Conservation (phyloP, 108 stramenopile species). For the Nitzschia sp. region DNA sequence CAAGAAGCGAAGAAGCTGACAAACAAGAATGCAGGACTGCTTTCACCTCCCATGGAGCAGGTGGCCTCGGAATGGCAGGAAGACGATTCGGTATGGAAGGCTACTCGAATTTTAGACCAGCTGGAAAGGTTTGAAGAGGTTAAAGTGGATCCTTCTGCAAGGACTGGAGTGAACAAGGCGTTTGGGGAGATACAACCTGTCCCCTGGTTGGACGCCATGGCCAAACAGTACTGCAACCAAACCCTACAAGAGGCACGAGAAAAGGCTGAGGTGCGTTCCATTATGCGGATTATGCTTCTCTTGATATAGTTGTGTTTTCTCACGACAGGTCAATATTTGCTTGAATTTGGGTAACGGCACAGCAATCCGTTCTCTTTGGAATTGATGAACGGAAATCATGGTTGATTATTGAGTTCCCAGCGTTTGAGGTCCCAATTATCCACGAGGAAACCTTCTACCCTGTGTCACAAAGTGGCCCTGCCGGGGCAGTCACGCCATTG, state of each 20-base stretch:
- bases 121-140: constrained; percentile 34
- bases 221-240: constrained; percentile 56
- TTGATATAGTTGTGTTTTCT: neutral
- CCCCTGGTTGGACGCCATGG: constrained; percentile 74
- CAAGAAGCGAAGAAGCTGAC: neutral
- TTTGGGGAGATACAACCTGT: constrained; percentile 52
- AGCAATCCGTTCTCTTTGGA: constrained; percentile 29
- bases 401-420: constrained; percentile 74
- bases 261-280: constrained; percentile 28
- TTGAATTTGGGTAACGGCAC: neutral
- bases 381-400: constrained; percentile 23
- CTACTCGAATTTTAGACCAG: constrained; percentile 43
- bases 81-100: constrained; percentile 52
- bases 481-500: constrained; percentile 68
- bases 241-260: constrained; percentile 41
- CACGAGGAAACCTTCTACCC: constrained; percentile 83
- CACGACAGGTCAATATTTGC: neutral
- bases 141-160: constrained; percentile 16
- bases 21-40: constrained; percentile 15
- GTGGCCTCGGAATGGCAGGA: constrained; percentile 26
- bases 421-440: constrained; percentile 70
- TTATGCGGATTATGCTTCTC: too few species aligned
- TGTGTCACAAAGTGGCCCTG: constrained; percentile 52
- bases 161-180: constrained; percentile 6
- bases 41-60: constrained; percentile 12